Conservation (phyloP, 768 basidiomycete species). For the Pisolithus albus region DNA sequence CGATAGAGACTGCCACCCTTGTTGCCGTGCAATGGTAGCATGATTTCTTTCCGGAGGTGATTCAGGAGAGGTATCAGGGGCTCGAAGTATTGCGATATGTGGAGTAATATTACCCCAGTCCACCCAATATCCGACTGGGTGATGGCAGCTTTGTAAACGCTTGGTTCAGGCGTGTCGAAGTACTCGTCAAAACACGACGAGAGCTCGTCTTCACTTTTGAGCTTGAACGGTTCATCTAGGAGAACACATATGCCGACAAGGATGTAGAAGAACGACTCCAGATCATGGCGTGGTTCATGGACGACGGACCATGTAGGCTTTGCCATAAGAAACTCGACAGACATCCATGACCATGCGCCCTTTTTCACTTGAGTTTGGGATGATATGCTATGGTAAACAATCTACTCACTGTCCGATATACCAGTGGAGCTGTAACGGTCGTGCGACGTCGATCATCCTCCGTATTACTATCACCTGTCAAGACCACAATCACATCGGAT, state of each 20-base stretch:
- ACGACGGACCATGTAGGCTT: neutral
- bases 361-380: neutral
- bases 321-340: neutral
- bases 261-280: neutral
- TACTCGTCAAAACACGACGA: slow-evolving; percentile 1
- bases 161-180: slow-evolving; percentile 1
- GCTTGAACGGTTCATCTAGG: neutral
- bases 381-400: no score
- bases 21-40: no score
- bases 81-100: neutral
- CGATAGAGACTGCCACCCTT: no score
- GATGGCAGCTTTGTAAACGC: neutral
- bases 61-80: neutral
- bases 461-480: no score
- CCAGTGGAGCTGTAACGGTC: no score
- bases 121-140: neutral
- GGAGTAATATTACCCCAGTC: neutral
- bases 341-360: slow-evolving; percentile 6
- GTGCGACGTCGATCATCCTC: no score
- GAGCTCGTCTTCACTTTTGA: neutral
- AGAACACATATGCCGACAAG: neutral
- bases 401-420: no score
- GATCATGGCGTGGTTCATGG: neutral
- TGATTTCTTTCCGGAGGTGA: no score
- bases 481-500: no score